These are phyloP conservation scores for Nicotiana paniculata DNA, from an alignment of 257 asterid species.

Conservation along the genomic window DNA sequence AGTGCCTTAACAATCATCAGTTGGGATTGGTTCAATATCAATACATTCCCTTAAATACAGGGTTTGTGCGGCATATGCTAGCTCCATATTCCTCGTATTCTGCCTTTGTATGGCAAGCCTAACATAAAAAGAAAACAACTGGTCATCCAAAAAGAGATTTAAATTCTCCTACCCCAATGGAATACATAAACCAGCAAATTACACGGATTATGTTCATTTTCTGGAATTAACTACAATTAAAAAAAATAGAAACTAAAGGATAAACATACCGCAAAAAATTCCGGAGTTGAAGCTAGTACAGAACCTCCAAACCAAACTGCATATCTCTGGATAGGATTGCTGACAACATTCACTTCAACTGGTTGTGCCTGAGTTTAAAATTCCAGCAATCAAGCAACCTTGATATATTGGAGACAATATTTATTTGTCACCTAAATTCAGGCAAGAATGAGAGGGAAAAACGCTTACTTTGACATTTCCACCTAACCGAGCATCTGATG, in stretches of 20 bases:
- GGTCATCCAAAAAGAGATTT: slow-evolving; percentile 1
- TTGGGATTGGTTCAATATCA: slow-evolving; percentile 26
- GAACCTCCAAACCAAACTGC: slow-evolving; percentile 99
- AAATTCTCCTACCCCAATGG: neutral
- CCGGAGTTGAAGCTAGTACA: slow-evolving; percentile 91
- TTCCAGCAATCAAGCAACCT: slow-evolving; percentile 13
- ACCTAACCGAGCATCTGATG: slow-evolving; percentile 56
- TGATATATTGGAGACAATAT: neutral
- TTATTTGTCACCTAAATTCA: neutral
- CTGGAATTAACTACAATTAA: slow-evolving; percentile 5
- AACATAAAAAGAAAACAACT: neutral
- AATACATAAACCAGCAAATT: neutral
- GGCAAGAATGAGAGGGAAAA: neutral
- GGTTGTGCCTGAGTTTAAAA: slow-evolving; percentile 59
- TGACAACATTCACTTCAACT: slow-evolving; percentile 88
- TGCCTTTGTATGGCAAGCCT: slow-evolving; percentile 99
- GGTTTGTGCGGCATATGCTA: slow-evolving; percentile 93
- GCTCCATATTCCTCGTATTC: slow-evolving; percentile 96
- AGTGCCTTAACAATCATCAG: slow-evolving; percentile 10
- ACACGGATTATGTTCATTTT: neutral
- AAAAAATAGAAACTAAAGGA: neutral
- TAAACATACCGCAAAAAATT: slow-evolving; percentile 67
- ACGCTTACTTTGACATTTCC: slow-evolving; percentile 57
- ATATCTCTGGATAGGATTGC: slow-evolving; percentile 88
- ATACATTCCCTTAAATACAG: slow-evolving; percentile 96